These are phyloP conservation scores for Phytophthora niederhauseri DNA, from an alignment of 352 stramenopile species.

Conservation along the genomic window DNA sequence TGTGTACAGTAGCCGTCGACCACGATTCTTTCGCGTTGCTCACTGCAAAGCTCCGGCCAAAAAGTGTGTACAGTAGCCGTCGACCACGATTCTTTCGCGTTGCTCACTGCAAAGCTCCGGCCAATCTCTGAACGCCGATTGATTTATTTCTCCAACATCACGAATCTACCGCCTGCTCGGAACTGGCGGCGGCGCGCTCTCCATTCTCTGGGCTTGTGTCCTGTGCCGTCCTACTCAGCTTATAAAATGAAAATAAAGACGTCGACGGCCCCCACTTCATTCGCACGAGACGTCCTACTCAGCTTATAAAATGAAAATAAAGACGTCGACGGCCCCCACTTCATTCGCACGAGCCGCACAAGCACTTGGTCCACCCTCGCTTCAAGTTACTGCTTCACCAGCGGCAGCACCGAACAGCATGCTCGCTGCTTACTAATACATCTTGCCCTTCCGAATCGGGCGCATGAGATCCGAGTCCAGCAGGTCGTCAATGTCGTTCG, in stretches of 20 bases:
- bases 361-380: slow-evolving; percentile 9
- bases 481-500: slow-evolving; percentile 59
- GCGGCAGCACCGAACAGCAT: not conserved
- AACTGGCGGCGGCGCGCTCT: not conserved
- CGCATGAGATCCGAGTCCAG: slow-evolving; percentile 62
- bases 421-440: slow-evolving; percentile 44
- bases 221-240: slow-evolving; percentile 11
- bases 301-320: slow-evolving; percentile 32
- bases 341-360: slow-evolving; percentile 22
- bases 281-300: slow-evolving; percentile 8
- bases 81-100: slow-evolving; percentile 22
- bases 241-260: slow-evolving; percentile 32
- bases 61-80: not conserved
- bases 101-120: slow-evolving; percentile 1
- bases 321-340: slow-evolving; percentile 11
- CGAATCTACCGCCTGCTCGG: slow-evolving; percentile 25
- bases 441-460: slow-evolving; percentile 64
- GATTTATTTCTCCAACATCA: slow-evolving; percentile 25
- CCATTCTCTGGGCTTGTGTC: slow-evolving; percentile 10
- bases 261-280: slow-evolving; percentile 15
- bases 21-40: slow-evolving; percentile 27
- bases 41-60: not conserved
- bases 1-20: not conserved
- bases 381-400: slow-evolving; percentile 6
- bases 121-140: slow-evolving; percentile 9